Evolutionary conservation across 768 basidiomycete species (phyloP), one percentile per base, ranked within the genome.

Genomic region (Boletellus sp.): DNA sequence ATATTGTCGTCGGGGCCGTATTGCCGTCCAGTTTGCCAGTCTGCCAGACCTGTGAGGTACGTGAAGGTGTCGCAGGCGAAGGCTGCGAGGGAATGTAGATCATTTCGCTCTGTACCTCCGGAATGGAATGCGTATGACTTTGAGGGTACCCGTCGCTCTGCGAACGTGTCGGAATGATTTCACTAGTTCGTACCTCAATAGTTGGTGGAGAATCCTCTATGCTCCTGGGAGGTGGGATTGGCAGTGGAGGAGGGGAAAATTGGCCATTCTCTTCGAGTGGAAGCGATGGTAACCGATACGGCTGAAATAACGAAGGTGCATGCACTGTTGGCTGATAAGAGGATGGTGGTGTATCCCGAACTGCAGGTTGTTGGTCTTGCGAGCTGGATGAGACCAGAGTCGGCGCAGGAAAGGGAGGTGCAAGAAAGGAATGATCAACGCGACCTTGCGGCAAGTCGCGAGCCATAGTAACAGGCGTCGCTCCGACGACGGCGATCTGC

Each of bases 401-500:
- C n/a, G 66, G 60, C 6, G 65, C 54, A 24, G 66, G 57, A 53
- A 66, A 56, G 15, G 66, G 48, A 19, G 66, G 66, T 0, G 48
- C 62, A 36, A 68, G 63, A 2, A 70, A 40, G 23, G 45, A 34
- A 45, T 57, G 50, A 48, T 68, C 55, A 33, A 68, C 48, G 32
- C 47, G 56, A 33, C 43, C 42, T 8, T 58, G 53, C 10, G 66
- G 66, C n/a, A 68, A 46, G 9, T 70, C 58, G 19, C 48, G 52
- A 22, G 42, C 19, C 15, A 47, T 33, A 13, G 56, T 36, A 17
- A 58, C 19, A 4, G 66, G 66, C 19, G 66, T 70, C 42, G 66
- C 63, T 23, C 59, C 63, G 11, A 68, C 62, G 17, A 68, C 55
- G 22, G 66, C 57, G 16, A 68, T 68, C 42, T 70, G 66, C 4